A percentile compares a stretch with the other conserved stretches of the same genome.
Evolutionary conservation across 768 basidiomycete species (phyloP).

Genomic region (Macrolepiota albuminosa): DNA sequence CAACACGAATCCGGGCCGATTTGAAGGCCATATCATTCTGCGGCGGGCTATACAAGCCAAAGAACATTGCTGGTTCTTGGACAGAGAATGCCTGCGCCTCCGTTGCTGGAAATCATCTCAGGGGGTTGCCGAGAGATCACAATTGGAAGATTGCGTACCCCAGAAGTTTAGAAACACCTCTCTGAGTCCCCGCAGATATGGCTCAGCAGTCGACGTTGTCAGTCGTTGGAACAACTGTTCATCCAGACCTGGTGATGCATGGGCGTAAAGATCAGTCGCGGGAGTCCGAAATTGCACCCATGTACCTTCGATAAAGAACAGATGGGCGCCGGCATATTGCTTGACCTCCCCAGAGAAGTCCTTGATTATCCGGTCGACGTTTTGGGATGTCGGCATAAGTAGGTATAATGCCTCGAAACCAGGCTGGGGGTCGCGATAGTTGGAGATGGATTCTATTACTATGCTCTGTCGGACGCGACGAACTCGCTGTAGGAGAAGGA

Average conservation of each 20-base stretch:
- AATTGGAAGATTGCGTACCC: conserved; percentile 48
- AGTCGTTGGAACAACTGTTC: conserved; percentile 76
- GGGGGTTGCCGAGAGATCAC: not conserved
- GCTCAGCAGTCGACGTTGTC: conserved; percentile 70
- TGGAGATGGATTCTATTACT: conserved; percentile 94
- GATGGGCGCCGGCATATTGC: conserved; percentile 80
- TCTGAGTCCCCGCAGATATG: conserved; percentile 68
- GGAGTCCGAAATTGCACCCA: not conserved
- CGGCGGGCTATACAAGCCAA: conserved; percentile 84
- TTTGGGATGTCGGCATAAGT: conserved; percentile 91
- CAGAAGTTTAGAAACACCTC: conserved; percentile 94
- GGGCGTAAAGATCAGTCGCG: not conserved
- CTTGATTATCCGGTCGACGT: conserved; percentile 84
- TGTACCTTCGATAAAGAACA: conserved; percentile 89
- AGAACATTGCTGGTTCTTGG: conserved; percentile 76
- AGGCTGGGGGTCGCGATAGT: conserved; percentile 74
- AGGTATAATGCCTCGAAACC: conserved; percentile 91
- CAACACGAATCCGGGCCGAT: conserved; percentile 67
- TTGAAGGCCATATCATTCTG: conserved; percentile 63
- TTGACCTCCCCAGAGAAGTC: conserved; percentile 62
- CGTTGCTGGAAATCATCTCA: conserved; percentile 45
- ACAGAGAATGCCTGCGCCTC: conserved; percentile 86
- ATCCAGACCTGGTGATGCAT: conserved; percentile 52
- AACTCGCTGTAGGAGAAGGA: not conserved
- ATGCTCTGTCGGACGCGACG: conserved; percentile 3